Conservation (phyloP, 768 basidiomycete genomes). For the Butyriboletus loyo region DNA sequence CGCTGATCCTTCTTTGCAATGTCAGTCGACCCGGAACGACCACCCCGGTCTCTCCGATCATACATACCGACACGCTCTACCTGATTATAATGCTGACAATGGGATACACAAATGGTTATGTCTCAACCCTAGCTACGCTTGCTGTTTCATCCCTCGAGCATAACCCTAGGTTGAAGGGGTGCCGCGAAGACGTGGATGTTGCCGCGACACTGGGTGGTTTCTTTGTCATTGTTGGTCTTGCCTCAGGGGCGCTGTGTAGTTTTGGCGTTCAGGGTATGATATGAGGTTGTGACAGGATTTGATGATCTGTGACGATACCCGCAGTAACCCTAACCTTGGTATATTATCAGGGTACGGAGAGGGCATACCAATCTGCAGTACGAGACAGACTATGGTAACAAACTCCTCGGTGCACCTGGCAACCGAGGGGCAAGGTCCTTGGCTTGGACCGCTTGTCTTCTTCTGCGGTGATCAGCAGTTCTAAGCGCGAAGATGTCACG, state of each 20-base stretch:
- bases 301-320: not conserved
- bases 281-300: conserved; percentile 35
- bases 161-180: conserved; percentile 67
- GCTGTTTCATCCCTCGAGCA: conserved; percentile 77
- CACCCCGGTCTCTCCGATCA: conserved; percentile 36
- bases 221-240: conserved; percentile 73
- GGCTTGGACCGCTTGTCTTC: conserved; percentile 61
- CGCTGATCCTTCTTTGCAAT: conserved; percentile 88
- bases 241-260: conserved; percentile 72
- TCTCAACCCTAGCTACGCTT: conserved; percentile 79
- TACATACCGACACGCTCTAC: conserved; percentile 76
- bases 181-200: conserved; percentile 76
- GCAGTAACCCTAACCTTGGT: not conserved
- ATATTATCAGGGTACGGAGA: not conserved
- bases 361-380: not conserved
- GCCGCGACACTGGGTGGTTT: conserved; percentile 82
- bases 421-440: conserved; percentile 70
- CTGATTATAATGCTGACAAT: conserved; percentile 71
- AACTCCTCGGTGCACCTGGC: conserved; percentile 54
- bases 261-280: conserved; percentile 72
- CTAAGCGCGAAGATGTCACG: conserved; percentile 82
- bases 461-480: conserved; percentile 67
- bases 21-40: conserved; percentile 47
- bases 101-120: conserved; percentile 79
- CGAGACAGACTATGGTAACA: conserved; percentile 7